Evolutionary conservation across 2,329 filamentous ascomycete species (phyloP).

Genomic region (Periconia sp.): DNA sequence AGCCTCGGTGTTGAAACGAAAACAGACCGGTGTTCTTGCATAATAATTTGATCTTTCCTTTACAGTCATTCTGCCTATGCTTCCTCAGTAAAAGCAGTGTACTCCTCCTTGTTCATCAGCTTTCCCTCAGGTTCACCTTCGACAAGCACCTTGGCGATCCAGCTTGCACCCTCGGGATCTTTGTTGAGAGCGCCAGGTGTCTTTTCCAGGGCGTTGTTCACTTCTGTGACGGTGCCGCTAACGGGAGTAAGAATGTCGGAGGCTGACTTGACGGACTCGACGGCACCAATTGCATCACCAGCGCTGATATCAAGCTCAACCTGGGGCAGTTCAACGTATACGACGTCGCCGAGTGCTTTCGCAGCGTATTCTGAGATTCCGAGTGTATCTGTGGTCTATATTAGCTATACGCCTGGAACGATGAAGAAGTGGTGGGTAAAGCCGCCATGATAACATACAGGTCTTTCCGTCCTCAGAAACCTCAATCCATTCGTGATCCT

Average conservation of each 20-base stretch:
- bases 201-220: slow-evolving; percentile 79
- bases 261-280: slow-evolving; percentile 98
- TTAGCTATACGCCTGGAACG: slow-evolving; percentile 4
- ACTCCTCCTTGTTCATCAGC: slow-evolving; percentile 79
- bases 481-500: slow-evolving; percentile 98
- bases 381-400: slow-evolving; percentile 60
- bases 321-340: slow-evolving; percentile 93
- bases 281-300: slow-evolving; percentile 88
- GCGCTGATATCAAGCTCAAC: slow-evolving; percentile 69
- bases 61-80: slow-evolving; percentile 36
- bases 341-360: slow-evolving; percentile 90
- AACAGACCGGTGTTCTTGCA: no score
- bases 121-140: slow-evolving; percentile 64
- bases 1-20: no score
- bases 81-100: slow-evolving; percentile 74
- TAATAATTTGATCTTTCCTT: background rate
- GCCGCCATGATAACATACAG: slow-evolving; percentile 62
- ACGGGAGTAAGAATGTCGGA: slow-evolving; percentile 94
- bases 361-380: slow-evolving; percentile 94
- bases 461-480: slow-evolving; percentile 81
- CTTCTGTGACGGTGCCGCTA: slow-evolving; percentile 73
- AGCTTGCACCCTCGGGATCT: slow-evolving; percentile 87
- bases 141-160: slow-evolving; percentile 89
- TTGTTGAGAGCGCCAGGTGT: slow-evolving; percentile 88
- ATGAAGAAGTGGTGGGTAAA: background rate